A percentile compares a stretch with the other conserved stretches of the same genome.
Conservation (phyloP, 2,329 filamentous ascomycete species). For the Orbilia oligospora region DNA sequence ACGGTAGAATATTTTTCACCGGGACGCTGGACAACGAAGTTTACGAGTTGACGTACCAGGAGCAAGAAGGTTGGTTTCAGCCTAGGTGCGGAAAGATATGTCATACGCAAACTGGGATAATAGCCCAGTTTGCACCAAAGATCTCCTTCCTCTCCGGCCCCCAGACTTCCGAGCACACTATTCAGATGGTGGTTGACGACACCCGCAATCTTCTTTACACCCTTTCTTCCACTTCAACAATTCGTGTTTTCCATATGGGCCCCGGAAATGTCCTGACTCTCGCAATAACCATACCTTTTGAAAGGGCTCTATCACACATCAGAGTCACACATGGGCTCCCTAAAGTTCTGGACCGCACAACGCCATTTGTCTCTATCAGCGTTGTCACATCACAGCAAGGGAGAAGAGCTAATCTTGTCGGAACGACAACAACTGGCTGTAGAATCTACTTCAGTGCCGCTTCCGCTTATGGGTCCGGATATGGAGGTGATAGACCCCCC, state of each 20-base stretch:
- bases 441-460: constrained; percentile 88
- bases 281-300: constrained; percentile 72
- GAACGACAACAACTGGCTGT: constrained; percentile 89
- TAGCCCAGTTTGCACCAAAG: constrained; percentile 73
- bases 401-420: constrained; percentile 87
- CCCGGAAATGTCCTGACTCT: constrained; percentile 71
- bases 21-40: constrained; percentile 86
- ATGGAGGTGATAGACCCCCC: constrained; percentile 71
- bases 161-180: constrained; percentile 75
- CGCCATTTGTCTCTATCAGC: constrained; percentile 85
- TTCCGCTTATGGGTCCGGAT: constrained; percentile 63
- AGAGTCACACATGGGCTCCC: constrained; percentile 86
- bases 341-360: constrained; percentile 77
- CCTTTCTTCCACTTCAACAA: constrained; percentile 87
- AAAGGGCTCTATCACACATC: constrained; percentile 77
- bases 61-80: constrained; percentile 97
- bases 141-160: constrained; percentile 68
- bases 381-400: constrained; percentile 85
- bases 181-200: constrained; percentile 89
- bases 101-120: constrained; percentile 82
- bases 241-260: constrained; percentile 91
- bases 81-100: constrained; percentile 89
- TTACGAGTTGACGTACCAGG: constrained; percentile 94
- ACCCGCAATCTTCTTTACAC: constrained; percentile 90
- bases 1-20: constrained; percentile 93